Conservation (phyloP, 1,284 basidiomycete genomes). For the Schizopora paradoxa region DNA sequence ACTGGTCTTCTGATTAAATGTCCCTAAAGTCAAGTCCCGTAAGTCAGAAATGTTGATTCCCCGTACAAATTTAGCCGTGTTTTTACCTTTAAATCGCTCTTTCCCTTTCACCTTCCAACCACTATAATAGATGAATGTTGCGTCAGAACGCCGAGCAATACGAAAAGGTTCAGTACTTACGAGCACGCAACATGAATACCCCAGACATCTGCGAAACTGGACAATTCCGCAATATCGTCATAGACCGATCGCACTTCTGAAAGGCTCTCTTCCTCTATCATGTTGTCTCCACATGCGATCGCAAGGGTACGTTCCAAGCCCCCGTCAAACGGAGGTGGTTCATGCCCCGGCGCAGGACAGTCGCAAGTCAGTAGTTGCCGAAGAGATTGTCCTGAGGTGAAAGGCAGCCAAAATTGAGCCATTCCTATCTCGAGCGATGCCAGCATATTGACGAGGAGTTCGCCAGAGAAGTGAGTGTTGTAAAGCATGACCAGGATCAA, state of each 20-base stretch:
- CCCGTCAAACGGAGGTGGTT: neutral
- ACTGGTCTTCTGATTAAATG: constrained; percentile 17
- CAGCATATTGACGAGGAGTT: neutral
- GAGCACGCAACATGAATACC: constrained; percentile 1
- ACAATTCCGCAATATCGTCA: constrained; percentile 10
- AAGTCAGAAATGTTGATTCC: too few species aligned
- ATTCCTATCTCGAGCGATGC: constrained; percentile 4
- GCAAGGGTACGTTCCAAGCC: constrained; percentile 12
- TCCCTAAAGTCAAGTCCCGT: too few species aligned
- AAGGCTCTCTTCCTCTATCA: neutral
- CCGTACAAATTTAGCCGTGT: too few species aligned
- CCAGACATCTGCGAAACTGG: constrained; percentile 17
- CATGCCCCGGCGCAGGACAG: neutral
- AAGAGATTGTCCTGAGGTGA: neutral
- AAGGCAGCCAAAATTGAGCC: neutral
- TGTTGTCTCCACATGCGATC: constrained; percentile 18
- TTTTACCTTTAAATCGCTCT: constrained; percentile 15
- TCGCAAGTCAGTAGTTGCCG: neutral
- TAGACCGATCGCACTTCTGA: constrained; percentile 3
- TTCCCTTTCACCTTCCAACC: constrained; percentile 11
- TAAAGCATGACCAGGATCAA: neutral
- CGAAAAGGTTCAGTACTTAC: too few species aligned
- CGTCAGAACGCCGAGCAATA: too few species aligned
- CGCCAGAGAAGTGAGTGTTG: neutral
- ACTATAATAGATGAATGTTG: too few species aligned